Evolutionary conservation across 495 filamentous ascomycete species (phyloP), one percentile per base, ranked within the genome.

Genomic region (Aspergillus coremiiformis): DNA sequence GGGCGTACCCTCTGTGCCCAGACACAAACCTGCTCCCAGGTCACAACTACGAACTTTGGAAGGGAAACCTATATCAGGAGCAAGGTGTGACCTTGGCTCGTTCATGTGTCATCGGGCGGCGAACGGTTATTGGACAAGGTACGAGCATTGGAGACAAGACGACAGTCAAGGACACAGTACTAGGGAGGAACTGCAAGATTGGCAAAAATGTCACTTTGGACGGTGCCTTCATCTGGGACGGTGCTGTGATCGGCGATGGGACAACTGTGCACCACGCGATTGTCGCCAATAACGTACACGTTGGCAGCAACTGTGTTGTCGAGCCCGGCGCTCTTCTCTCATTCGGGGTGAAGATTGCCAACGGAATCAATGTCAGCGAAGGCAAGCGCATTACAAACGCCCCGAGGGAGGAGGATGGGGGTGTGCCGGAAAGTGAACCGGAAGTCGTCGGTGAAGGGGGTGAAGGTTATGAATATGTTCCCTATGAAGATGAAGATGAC

Each of bases 1-100:
- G 89, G 88, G 81, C 90, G n/a, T 91, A 91, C 55, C 93, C 94
- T n/a, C 75, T 95, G 22, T 87, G 85, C 55, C 94, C 93, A 3
- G 91, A 95, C 54, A 92, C 81, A 59, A 97, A 97, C 64, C 65
- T 95, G 23, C 64, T 90, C 4, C 74, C 78, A 1, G 86, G 81
- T 8, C 89, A 95, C 58, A 82, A 77, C 14, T 99, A 90, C 66
- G 79, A 77, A 47, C 71, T 84, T 41, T 68, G 77, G 48, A 81
- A 79, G 58, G 81, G 82, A 7, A 80, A 78, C 44, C 65, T 86
- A 23, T 90, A 88, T 67, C 83, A 81, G 54, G 87, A 85, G 62
- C 77, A 85, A 44, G 79, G 79, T 8, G 84, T 90, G 4, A 78
- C 79, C 33, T 67, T 90, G 21, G 89, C 88, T 44, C 81, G 86